Percentiles rank a stretch among this genome's conserved stretches.
Conservation (phyloP, 2,329 filamentous ascomycete genomes). For the Talaromyces sp. region DNA sequence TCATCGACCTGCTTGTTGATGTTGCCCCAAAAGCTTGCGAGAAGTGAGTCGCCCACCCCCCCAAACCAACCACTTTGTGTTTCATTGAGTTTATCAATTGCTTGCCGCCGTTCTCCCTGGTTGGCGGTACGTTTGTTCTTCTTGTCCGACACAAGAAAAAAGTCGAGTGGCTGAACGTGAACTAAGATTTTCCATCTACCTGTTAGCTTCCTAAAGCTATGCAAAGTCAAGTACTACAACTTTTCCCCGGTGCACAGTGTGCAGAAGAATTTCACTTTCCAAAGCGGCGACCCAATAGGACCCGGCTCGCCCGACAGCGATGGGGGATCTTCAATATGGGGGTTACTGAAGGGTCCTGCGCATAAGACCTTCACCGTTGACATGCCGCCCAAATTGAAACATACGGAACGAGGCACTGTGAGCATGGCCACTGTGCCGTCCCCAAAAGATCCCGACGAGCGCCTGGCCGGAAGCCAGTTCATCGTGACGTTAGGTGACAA, state of each 20-base stretch:
- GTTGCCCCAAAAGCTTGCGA: conserved; percentile 88
- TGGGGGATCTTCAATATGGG: conserved; percentile 92
- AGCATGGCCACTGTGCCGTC: conserved; percentile 93
- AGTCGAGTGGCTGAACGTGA: conserved; percentile 49
- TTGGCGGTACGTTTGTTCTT: conserved; percentile 7
- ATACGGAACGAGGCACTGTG: conserved; percentile 82
- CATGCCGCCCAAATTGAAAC: conserved; percentile 81
- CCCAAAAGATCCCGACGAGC: conserved; percentile 69
- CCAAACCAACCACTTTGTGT: neutral
- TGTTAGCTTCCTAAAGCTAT: conserved; percentile 89
- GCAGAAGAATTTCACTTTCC: conserved; percentile 93
- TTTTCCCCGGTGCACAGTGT: conserved; percentile 88
- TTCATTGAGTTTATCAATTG: neutral
- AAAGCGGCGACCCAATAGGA: conserved; percentile 90
- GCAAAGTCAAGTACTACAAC: conserved; percentile 99
- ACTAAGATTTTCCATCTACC: conserved; percentile 45
- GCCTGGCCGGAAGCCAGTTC: conserved; percentile 86
- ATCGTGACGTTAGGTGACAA: conserved; percentile 86
- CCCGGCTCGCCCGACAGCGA: conserved; percentile 79
- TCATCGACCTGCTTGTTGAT: conserved; percentile 85
- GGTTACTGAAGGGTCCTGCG: conserved; percentile 63
- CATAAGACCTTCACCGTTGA: conserved; percentile 77
- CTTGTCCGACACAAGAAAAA: conserved; percentile 19
- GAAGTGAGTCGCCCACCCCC: conserved; percentile 60
- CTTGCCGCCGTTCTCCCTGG: conserved; percentile 9